Base-by-base conservation (phyloP, 2,329 filamentous ascomycete species). In the Mycocentrospora acerina region DNA sequence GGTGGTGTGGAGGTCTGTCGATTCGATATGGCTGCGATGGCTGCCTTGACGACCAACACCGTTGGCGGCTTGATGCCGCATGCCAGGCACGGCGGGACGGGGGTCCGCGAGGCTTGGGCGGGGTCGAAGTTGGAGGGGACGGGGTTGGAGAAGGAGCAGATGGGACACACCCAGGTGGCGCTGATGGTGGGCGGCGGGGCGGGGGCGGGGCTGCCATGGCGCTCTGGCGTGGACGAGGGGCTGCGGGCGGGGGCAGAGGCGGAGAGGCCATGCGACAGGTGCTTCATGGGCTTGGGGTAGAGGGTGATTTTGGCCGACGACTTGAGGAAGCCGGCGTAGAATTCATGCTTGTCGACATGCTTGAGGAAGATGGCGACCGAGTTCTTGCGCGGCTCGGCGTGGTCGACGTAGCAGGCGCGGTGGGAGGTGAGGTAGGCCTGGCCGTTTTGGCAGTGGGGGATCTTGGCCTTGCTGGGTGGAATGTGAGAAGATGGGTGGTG, bases 401-500 rank as follows among this genome's bases (percentile, higher is more conserved):
- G 86, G 62, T 96, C 90, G 49, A 98, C 88, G 64, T 97, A 98
- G 73, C 91, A 98, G 46, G 89, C 83, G 36, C 93, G 86, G 69
- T 97, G 91, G 7, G 93, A 95, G 13, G 93, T 98, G 69, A 98
- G 70, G 66, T 98, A 98, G 38, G 93, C 89, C 72, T 96, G 90
- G 35, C 93, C 93, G 72, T 95, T 89, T 66, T 98, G 93, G 53
- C 94, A 89, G 61, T 90, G 83, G 24, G 88, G 86, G 37, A 98
- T 85, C 73, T 98, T 98, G 74, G 85, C 93, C 73, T 96, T 97
- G 55, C 90, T 95, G n/a, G n/a, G n/a, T n/a, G n/a, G n/a, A n/a
- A n/a, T n/a, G n/a, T 29, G 13, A 17, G 25, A 22, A 14, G 15
- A 18, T 41, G 40, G 43, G 36, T 29, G 8, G 24, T n/a, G n/a